Conservation (phyloP, 345 rosid species). For the Brassica rapa region DNA sequence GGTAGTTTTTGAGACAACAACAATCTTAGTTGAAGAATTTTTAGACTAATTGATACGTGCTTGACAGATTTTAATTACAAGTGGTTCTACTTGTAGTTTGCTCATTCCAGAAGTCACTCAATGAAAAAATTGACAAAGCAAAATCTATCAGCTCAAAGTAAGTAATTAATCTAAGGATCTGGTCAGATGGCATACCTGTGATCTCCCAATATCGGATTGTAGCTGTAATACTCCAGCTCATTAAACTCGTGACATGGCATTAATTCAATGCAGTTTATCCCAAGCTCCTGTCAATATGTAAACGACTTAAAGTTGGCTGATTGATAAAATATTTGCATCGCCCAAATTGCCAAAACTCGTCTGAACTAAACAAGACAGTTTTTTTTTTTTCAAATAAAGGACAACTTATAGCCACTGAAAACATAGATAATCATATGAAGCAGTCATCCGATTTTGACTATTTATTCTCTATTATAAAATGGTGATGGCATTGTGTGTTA, state of each 20-base stretch:
- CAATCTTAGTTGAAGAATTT: slow-evolving; percentile 13
- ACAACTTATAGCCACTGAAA: slow-evolving; percentile 8
- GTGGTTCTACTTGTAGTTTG: slow-evolving; percentile 6
- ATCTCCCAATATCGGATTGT: slow-evolving; percentile 78
- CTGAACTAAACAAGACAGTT: not conserved
- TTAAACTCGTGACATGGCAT: slow-evolving; percentile 99
- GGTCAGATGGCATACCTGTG: slow-evolving; percentile 58
- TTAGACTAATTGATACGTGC: slow-evolving; percentile 3
- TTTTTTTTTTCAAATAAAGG: not conserved
- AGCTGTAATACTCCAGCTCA: slow-evolving; percentile 88
- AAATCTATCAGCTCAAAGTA: slow-evolving; percentile 4
- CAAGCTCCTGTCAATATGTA: slow-evolving; percentile 76
- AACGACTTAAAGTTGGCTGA: slow-evolving; percentile 10
- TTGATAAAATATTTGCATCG: not conserved
- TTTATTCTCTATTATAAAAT: not conserved
- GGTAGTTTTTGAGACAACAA: not conserved
- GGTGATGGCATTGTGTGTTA: not conserved
- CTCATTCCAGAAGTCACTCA: not conserved
- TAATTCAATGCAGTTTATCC: slow-evolving; percentile 89
- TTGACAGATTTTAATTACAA: not conserved
- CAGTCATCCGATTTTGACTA: not conserved
- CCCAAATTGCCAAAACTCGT: slow-evolving; percentile 13
- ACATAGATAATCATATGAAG: not conserved
- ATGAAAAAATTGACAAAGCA: not conserved
- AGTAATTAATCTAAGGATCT: slow-evolving; percentile 7